phyloP scores from a whole-genome alignment of 2,329 filamentous ascomycete species.

The Teratosphaeria gauchensis region DNA sequence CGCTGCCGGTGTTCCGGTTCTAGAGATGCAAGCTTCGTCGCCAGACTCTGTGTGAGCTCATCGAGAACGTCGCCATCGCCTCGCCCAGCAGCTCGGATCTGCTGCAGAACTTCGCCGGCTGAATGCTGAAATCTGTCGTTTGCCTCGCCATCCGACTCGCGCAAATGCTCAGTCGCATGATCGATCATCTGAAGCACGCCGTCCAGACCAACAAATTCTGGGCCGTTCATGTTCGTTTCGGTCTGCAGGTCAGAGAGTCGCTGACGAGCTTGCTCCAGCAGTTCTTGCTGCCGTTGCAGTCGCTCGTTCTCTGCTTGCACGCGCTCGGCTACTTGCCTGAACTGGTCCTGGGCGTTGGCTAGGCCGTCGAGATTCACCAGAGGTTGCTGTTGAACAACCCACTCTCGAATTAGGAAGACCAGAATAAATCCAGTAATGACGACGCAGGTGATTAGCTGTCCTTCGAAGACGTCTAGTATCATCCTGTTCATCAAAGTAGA shows the following conservation, averaged over 20 bases:
- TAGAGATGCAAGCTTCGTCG: slow-evolving; percentile 13
- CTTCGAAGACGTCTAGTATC: slow-evolving; percentile 76
- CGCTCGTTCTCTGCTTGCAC: slow-evolving; percentile 19
- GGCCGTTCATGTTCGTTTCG: slow-evolving; percentile 6
- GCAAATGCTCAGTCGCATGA: slow-evolving; percentile 11
- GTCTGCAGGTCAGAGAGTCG: slow-evolving; percentile 17
- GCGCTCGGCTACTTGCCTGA: slow-evolving; percentile 14
- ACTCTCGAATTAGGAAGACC: slow-evolving; percentile 93
- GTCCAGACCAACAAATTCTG: slow-evolving; percentile 18
- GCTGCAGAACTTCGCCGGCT: slow-evolving; percentile 8
- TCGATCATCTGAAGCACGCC: slow-evolving; percentile 17
- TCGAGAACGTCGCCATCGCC: slow-evolving; percentile 4
- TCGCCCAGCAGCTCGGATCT: slow-evolving; percentile 14
- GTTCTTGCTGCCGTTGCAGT: slow-evolving; percentile 17
- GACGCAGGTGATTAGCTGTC: slow-evolving; percentile 82
- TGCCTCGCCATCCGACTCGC: background rate
- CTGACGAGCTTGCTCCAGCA: slow-evolving; percentile 18
- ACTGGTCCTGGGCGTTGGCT: slow-evolving; percentile 16
- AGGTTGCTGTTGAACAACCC: slow-evolving; percentile 96
- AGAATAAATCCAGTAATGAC: slow-evolving; percentile 92
- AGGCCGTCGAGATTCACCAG: slow-evolving; percentile 54
- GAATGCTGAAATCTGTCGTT: background rate
- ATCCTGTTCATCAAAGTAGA: slow-evolving; percentile 65
- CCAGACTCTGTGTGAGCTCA: slow-evolving; percentile 15
- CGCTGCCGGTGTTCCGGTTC: slow-evolving; percentile 12